Evolutionary conservation across 495 filamentous ascomycete genomes (phyloP).

Genomic region (Cercophora scortea): DNA sequence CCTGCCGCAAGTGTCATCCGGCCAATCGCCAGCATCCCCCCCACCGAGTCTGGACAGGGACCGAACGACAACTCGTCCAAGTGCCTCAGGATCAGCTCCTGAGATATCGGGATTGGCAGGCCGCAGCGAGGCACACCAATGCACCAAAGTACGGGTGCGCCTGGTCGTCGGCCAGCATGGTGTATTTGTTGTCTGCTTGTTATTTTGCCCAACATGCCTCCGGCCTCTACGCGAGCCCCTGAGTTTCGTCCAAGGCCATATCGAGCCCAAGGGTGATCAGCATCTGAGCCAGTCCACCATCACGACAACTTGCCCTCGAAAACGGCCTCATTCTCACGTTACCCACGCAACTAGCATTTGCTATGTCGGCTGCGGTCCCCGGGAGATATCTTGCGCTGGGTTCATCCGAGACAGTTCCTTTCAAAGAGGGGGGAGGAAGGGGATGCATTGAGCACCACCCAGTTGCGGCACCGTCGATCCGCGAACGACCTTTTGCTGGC

Average conservation of each 20-base stretch:
- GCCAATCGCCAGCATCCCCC: conserved; percentile 17
- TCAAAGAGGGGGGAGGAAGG: too few relatives aligned
- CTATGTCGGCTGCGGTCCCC: too few relatives aligned
- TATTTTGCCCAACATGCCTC: not conserved
- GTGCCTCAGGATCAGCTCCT: not conserved
- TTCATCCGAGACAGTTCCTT: too few relatives aligned
- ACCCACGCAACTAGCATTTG: too few relatives aligned
- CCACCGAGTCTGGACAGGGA: not conserved
- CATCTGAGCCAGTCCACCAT: too few relatives aligned
- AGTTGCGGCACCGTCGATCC: conserved; percentile 1
- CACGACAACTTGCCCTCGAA: too few relatives aligned
- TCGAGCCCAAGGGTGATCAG: too few relatives aligned
- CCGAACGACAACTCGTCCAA: conserved; percentile 1
- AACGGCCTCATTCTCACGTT: too few relatives aligned
- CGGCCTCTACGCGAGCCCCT: too few relatives aligned
- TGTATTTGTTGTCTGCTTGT: not conserved
- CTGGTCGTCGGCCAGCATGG: not conserved
- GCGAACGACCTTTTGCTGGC: conserved; percentile 3
- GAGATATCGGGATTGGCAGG: too few relatives aligned
- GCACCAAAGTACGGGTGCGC: not conserved
- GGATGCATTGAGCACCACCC: not conserved
- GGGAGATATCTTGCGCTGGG: too few relatives aligned
- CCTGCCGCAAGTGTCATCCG: conserved; percentile 3
- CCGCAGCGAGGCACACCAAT: not conserved
- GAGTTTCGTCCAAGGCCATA: too few relatives aligned